phyloP scores from a whole-genome alignment of 75 land plant species.

The Adiantum capillusveneris region DNA sequence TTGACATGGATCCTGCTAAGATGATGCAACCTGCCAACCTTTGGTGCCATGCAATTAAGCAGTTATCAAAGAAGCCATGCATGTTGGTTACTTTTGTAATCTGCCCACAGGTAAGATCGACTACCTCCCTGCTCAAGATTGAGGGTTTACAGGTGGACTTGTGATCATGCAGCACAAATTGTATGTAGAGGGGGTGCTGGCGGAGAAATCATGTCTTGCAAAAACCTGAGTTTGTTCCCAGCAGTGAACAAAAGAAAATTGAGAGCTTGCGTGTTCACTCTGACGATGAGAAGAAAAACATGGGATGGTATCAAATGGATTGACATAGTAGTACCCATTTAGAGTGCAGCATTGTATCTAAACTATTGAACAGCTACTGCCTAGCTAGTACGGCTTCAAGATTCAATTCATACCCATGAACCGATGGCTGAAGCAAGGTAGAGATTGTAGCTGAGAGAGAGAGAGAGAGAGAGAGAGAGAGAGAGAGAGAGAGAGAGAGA shows the following conservation, averaged over 20 bases:
- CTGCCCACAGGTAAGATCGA: background rate
- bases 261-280: background rate
- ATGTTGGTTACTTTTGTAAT: background rate
- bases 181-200: slow-evolving; percentile 3
- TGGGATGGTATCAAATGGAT: no score
- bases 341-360: no score
- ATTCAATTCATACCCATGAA: no score
- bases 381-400: no score
- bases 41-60: background rate
- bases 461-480: no score
- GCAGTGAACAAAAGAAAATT: background rate
- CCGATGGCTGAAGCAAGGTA: no score
- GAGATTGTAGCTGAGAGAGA: no score
- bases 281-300: slow-evolving; percentile 2
- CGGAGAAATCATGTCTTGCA: background rate
- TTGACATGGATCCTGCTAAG: slow-evolving; percentile 2
- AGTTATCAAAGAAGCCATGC: slow-evolving; percentile 1
- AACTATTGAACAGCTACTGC: no score
- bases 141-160: background rate
- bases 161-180: background rate
- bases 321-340: no score
- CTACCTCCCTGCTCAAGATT: slow-evolving; percentile 5
- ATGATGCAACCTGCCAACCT: background rate
- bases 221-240: background rate
- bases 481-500: no score